Evolutionary conservation across 1,284 basidiomycete genomes (phyloP), one percentile per base, ranked within the genome.

Genomic region (Salmacisia buchloeana): DNA sequence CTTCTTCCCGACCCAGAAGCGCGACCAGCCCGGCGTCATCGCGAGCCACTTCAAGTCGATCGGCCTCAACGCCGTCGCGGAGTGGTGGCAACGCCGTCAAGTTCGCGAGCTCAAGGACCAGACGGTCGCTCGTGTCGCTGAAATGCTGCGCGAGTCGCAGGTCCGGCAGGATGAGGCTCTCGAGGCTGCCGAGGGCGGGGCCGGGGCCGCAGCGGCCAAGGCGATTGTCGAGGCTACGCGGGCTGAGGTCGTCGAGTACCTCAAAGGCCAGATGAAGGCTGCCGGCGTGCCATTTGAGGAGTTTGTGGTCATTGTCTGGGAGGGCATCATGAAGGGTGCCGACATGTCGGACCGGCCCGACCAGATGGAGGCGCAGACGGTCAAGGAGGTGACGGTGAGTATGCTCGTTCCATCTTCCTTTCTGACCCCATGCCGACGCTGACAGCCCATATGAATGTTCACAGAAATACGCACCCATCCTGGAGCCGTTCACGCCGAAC

Each of bases 291-390:
- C 56, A 6, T 39, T 59, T 2, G 69, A 72, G 41, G 94, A 97
- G 74, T 84, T 96, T 63, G 85, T 92, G 63, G 85, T 88, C 64
- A 91, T 91, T 82, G 88, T 94, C 76, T 97, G 92, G 91, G 87
- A 89, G 72, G 92, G 90, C 36, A 85, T 96, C 63, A 90, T 96
- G 86, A 83, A 85, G 35, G 87, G 87, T 52, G 84, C 96, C 36
- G 93, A 96, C 80, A 91, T 89, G 88, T 88, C 85, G 71, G 86
- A 90, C 25, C 88, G 91, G 60, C 85, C 91, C 31, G 92, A 97
- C 80, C 91, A 94, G 81, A 87, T 94, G 73, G 91, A 94, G 78
- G 86, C 86, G 49, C 85, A 90, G 63, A 89, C 89, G 18, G 82
- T 94, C 49, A 87, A 88, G 69, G 91, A 93, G 85, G 87, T 94